Evolutionary conservation across 345 rosid species (phyloP).

Genomic region (Murraya paniculata): DNA sequence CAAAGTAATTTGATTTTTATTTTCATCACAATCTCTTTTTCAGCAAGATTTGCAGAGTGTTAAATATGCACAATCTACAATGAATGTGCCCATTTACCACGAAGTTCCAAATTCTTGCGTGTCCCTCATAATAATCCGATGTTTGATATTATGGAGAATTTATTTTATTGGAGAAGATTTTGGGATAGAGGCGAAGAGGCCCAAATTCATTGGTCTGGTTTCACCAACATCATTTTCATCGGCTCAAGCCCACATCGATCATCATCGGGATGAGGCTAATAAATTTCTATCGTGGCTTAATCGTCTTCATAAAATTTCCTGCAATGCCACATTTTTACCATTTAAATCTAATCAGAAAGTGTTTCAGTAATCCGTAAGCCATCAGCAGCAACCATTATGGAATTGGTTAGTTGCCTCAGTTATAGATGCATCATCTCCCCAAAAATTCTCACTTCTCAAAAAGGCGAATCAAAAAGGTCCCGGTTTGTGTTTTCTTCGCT

Average conservation of each 20-base stretch:
- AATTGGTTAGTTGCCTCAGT: not conserved
- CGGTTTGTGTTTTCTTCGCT: not conserved
- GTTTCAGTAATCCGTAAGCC: not conserved
- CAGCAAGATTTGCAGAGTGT: too few relatives aligned
- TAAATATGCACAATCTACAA: too few relatives aligned
- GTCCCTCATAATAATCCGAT: too few relatives aligned
- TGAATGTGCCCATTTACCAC: too few relatives aligned
- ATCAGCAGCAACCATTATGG: not conserved
- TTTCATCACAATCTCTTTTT: too few relatives aligned
- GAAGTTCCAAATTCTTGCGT: too few relatives aligned
- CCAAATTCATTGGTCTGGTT: too few relatives aligned
- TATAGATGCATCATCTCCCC: not conserved
- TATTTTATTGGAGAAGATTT: too few relatives aligned
- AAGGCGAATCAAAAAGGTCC: not conserved
- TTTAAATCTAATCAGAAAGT: not conserved
- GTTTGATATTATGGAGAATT: too few relatives aligned
- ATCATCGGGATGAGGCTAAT: not conserved
- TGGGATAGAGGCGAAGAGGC: too few relatives aligned
- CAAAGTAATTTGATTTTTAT: too few relatives aligned
- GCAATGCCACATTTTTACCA: not conserved
- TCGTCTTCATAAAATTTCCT: constrained; percentile 11
- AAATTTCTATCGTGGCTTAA: constrained; percentile 35
- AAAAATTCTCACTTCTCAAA: not conserved
- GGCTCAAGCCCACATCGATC: not conserved
- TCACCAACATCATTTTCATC: too few relatives aligned